A percentile compares a stretch with the other conserved stretches of the same genome.
phyloP scores from a whole-genome alignment of 1,139 yeast genomes.

The Scheffersomyces quercinus region DNA sequence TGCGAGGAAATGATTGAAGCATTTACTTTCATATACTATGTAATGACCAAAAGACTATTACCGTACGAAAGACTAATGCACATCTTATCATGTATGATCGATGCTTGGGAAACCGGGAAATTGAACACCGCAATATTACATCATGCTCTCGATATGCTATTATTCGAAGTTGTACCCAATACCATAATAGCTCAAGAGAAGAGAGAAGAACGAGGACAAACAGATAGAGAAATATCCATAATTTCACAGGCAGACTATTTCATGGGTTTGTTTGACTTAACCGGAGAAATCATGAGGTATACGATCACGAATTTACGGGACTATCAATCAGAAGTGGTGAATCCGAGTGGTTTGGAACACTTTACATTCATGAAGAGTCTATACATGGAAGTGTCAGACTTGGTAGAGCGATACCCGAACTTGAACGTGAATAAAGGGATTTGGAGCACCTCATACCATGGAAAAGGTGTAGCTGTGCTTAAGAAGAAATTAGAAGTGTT shows the following conservation, averaged over 20 bases:
- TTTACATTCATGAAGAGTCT: slow-evolving; percentile 18
- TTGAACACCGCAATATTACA: neutral
- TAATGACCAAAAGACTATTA: slow-evolving; percentile 16
- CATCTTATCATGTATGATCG: slow-evolving; percentile 9
- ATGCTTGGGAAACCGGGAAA: neutral
- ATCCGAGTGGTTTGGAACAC: slow-evolving; percentile 11
- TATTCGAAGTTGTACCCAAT: neutral
- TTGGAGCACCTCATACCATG: slow-evolving; percentile 14
- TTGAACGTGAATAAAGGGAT: slow-evolving; percentile 22
- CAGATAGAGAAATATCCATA: slow-evolving; percentile 3
- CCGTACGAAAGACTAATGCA: slow-evolving; percentile 15
- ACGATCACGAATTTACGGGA: slow-evolving; percentile 23
- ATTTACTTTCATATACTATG: slow-evolving; percentile 32
- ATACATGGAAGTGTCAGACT: slow-evolving; percentile 10
- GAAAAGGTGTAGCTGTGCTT: slow-evolving; percentile 17
- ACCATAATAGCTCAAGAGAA: neutral
- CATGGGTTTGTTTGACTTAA: slow-evolving; percentile 42
- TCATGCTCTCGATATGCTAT: neutral
- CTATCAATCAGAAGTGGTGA: slow-evolving; percentile 11
- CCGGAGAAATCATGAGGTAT: slow-evolving; percentile 45
- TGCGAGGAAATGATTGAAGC: slow-evolving; percentile 43
- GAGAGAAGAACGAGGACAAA: neutral
- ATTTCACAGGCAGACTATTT: slow-evolving; percentile 30
- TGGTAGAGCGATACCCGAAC: slow-evolving; percentile 20
- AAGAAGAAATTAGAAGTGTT: slow-evolving; percentile 28